Percentiles rank a stretch among this genome's conserved stretches.
These are phyloP conservation scores for Plasmodium malariae DNA, from an alignment of 169 alveolate genomes.

Conservation along the genomic window DNA sequence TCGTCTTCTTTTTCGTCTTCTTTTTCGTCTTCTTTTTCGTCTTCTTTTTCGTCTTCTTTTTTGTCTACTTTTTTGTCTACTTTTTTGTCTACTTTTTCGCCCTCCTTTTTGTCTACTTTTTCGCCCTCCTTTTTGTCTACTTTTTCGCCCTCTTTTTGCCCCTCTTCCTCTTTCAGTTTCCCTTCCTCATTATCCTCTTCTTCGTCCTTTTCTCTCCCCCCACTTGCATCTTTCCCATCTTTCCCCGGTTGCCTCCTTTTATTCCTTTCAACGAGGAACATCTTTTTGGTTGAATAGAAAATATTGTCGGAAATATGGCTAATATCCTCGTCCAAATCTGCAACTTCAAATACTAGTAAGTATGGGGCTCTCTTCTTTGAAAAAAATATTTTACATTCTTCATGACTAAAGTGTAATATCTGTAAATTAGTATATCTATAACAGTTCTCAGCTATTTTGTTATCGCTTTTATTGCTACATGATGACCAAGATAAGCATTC, in stretches of 20 bases:
- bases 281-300: slow-evolving; percentile 52
- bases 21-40: slow-evolving; percentile 1
- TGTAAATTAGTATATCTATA: slow-evolving; percentile 78
- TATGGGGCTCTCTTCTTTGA: slow-evolving; percentile 92
- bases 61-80: too few species aligned
- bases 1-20: neutral
- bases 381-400: slow-evolving; percentile 88
- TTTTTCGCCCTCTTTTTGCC: slow-evolving; percentile 2
- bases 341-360: slow-evolving; percentile 89
- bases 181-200: neutral
- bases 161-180: neutral
- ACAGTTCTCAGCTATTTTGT: neutral
- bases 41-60: too few species aligned
- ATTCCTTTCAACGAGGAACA: neutral
- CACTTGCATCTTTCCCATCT: neutral
- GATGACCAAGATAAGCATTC: slow-evolving; percentile 51
- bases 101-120: too few species aligned
- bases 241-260: too few species aligned
- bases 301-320: slow-evolving; percentile 44
- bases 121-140: neutral
- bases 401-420: slow-evolving; percentile 85
- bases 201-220: neutral
- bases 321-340: slow-evolving; percentile 91
- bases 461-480: neutral
- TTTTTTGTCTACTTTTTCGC: too few species aligned